These are phyloP conservation scores for Candida coleopterorum DNA, from an alignment of 805 yeast species.

Conservation along the genomic window DNA sequence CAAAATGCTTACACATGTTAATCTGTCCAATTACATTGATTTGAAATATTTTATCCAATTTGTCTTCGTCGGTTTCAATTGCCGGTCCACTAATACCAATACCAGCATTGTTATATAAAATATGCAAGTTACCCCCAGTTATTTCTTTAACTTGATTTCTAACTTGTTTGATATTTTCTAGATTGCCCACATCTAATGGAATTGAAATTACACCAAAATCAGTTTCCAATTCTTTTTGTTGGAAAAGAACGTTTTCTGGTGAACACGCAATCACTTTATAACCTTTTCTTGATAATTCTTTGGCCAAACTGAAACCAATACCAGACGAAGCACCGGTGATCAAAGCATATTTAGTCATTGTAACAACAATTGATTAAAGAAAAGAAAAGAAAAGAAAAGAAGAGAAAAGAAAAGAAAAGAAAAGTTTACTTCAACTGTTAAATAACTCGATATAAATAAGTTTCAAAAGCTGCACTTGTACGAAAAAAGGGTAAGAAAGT, in stretches of 20 bases:
- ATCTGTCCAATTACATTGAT: conserved; percentile 38
- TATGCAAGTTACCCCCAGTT: conserved; percentile 27
- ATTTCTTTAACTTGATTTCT: conserved; percentile 17
- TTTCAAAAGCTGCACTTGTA: no score
- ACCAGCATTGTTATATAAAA: conserved; percentile 41
- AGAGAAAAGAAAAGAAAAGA: no score
- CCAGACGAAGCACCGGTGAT: conserved; percentile 60
- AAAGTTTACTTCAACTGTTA: no score
- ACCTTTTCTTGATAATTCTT: conserved; percentile 37
- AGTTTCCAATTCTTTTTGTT: conserved; percentile 20
- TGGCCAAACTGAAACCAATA: conserved; percentile 47
- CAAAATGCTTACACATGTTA: conserved; percentile 28
- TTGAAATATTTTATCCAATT: conserved; percentile 17
- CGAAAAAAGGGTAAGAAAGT: no score
- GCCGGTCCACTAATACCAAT: conserved; percentile 23
- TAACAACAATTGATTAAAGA: no score
- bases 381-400: no score
- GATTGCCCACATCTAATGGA: conserved; percentile 33
- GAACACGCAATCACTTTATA: conserved; percentile 33
- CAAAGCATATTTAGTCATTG: conserved; percentile 12
- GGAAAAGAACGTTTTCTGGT: conserved; percentile 13
- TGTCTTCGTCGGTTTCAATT: conserved; percentile 22
- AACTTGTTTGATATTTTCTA: conserved; percentile 21
- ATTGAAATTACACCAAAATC: conserved; percentile 25
- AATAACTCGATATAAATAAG: no score